Percentiles rank a stretch among this genome's conserved stretches.
These are phyloP conservation scores for Phytopythium aichiense DNA, from an alignment of 352 stramenopile species.

Conservation along the genomic window DNA sequence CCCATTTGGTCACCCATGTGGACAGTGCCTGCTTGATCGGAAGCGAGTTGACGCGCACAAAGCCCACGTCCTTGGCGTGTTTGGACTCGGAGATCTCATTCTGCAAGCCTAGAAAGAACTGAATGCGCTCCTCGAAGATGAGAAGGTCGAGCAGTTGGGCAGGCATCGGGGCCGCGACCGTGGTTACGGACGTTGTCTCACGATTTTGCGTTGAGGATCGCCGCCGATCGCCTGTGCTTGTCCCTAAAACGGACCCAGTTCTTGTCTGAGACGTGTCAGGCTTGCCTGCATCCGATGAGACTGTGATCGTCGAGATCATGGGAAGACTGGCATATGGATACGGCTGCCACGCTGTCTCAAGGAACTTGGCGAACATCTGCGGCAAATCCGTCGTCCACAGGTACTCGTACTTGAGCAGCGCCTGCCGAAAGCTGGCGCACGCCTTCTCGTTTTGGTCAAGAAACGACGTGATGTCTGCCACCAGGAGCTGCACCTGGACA, in stretches of 20 bases:
- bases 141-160: slow-evolving; percentile 71
- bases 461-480: slow-evolving; percentile 80
- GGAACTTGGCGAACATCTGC: slow-evolving; percentile 85
- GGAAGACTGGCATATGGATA: slow-evolving; percentile 22
- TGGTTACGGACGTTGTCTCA: slow-evolving; percentile 6
- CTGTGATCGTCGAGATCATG: neutral
- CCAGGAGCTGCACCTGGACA: slow-evolving; percentile 60
- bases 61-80: slow-evolving; percentile 83
- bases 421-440: slow-evolving; percentile 48
- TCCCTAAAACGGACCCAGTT: neutral
- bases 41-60: slow-evolving; percentile 90
- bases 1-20: slow-evolving; percentile 95
- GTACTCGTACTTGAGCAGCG: slow-evolving; percentile 91
- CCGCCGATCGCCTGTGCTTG: neutral
- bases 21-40: slow-evolving; percentile 93
- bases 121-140: slow-evolving; percentile 90
- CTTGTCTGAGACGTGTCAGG: neutral
- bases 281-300: neutral
- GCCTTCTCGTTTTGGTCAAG: slow-evolving; percentile 76
- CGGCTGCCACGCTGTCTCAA: slow-evolving; percentile 56
- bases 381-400: slow-evolving; percentile 90
- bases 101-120: slow-evolving; percentile 83
- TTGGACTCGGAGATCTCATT: slow-evolving; percentile 90
- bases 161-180: slow-evolving; percentile 49
- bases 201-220: neutral